These are phyloP conservation scores for Alternaria longipes DNA, from an alignment of 2,329 filamentous ascomycete genomes.

Conservation along the genomic window DNA sequence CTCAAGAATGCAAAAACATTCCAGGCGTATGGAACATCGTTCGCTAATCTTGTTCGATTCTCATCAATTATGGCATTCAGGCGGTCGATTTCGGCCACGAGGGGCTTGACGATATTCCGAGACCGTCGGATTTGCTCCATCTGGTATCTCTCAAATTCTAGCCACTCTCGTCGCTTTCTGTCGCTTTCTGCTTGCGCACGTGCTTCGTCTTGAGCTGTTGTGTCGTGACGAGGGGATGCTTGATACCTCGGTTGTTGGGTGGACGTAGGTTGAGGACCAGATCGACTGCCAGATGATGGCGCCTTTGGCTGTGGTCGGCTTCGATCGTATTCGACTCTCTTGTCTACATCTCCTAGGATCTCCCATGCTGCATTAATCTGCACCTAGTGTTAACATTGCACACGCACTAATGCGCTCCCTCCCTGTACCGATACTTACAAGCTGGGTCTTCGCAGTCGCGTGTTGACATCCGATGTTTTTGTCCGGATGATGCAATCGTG, in stretches of 20 bases:
- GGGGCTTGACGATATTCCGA: neutral
- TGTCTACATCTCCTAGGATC: neutral
- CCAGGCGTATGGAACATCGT: conserved; percentile 6
- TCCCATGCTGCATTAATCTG: conserved; percentile 18
- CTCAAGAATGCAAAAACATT: conserved; percentile 5
- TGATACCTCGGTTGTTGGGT: neutral
- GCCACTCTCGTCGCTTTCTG: conserved; percentile 14
- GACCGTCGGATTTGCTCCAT: conserved; percentile 3
- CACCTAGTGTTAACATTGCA: neutral
- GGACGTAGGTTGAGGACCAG: neutral
- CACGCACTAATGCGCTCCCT: neutral
- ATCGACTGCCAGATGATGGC: neutral
- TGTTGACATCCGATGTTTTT: conserved; percentile 7
- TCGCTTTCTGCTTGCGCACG: conserved; percentile 6
- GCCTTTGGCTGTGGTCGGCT: neutral
- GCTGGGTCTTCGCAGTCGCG: conserved; percentile 3
- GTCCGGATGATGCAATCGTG: conserved; percentile 8
- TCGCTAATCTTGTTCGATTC: neutral
- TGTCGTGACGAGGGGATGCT: neutral
- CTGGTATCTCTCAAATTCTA: conserved; percentile 8
- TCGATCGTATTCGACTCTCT: conserved; percentile 6
- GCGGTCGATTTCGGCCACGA: neutral
- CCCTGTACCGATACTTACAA: neutral
- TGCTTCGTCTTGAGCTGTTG: conserved; percentile 7
- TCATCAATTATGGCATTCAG: neutral